Conservation (phyloP, 2,329 filamentous ascomycete genomes). For the Coccinonectria pachysandricola region DNA sequence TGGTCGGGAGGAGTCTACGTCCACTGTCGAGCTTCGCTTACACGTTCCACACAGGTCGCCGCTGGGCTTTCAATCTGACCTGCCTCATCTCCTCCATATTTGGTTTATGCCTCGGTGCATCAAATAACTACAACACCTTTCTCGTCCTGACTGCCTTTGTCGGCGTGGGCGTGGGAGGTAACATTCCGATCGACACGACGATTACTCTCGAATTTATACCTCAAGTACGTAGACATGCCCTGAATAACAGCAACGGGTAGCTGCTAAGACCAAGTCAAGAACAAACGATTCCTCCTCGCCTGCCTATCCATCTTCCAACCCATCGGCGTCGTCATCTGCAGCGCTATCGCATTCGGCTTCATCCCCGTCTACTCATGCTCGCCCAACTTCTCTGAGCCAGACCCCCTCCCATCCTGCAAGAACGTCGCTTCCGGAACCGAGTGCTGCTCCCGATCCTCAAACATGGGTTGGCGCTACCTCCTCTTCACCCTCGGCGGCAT, state of each 20-base stretch:
- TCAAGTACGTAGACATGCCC: slow-evolving; percentile 26
- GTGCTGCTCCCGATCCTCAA: slow-evolving; percentile 29
- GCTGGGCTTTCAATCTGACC: slow-evolving; percentile 48
- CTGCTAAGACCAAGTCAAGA: slow-evolving; percentile 7
- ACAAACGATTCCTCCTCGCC: slow-evolving; percentile 40
- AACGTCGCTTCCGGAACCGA: slow-evolving; percentile 15
- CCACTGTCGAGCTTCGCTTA: slow-evolving; percentile 2
- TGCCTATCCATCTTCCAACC: slow-evolving; percentile 46
- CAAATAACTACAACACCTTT: slow-evolving; percentile 39
- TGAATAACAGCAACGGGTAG: too few species aligned
- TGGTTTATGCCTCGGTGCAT: slow-evolving; percentile 39
- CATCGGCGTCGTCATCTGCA: slow-evolving; percentile 41
- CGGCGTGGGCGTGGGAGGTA: slow-evolving; percentile 42
- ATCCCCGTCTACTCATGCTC: slow-evolving; percentile 40
- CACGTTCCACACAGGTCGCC: slow-evolving; percentile 25
- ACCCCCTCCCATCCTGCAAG: slow-evolving; percentile 34
- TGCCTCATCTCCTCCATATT: slow-evolving; percentile 45
- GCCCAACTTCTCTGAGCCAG: slow-evolving; percentile 36
- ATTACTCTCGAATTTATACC: slow-evolving; percentile 47
- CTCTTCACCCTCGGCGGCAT: slow-evolving; percentile 34
- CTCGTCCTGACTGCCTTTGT: slow-evolving; percentile 43
- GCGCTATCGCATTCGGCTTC: slow-evolving; percentile 41
- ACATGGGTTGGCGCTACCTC: slow-evolving; percentile 42
- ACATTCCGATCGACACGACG: slow-evolving; percentile 45
- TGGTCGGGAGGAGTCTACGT: too few species aligned